A percentile compares a stretch with the other conserved stretches of the same genome.
phyloP scores from a whole-genome alignment of 2,329 filamentous ascomycete species.

The Bisporella sp. region DNA sequence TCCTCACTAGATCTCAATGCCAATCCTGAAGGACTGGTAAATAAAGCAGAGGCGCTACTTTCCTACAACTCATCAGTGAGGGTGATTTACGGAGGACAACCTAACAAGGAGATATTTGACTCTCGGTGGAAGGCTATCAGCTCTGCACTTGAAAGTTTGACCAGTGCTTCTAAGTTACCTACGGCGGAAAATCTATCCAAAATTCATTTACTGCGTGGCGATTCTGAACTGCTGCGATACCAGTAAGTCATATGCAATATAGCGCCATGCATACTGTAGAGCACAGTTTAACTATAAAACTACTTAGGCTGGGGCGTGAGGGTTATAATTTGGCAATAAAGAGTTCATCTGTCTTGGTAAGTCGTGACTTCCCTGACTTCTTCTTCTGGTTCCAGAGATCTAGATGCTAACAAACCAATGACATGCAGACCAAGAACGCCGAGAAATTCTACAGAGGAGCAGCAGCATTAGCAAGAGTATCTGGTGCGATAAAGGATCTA shows the following conservation, averaged over 20 bases:
- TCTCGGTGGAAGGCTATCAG: slow-evolving; percentile 46
- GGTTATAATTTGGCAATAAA: slow-evolving; percentile 34
- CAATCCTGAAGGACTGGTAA: slow-evolving; percentile 39
- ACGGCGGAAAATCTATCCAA: slow-evolving; percentile 41
- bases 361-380: neutral
- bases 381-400: neutral
- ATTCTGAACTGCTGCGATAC: slow-evolving; percentile 47
- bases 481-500: slow-evolving; percentile 34
- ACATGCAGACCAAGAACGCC: slow-evolving; percentile 42
- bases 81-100: slow-evolving; percentile 27
- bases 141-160: slow-evolving; percentile 41
- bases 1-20: slow-evolving; percentile 3
- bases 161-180: slow-evolving; percentile 43
- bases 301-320: slow-evolving; percentile 24
- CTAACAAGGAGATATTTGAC: slow-evolving; percentile 6
- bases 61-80: slow-evolving; percentile 37
- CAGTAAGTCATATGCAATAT: slow-evolving; percentile 19
- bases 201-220: slow-evolving; percentile 47
- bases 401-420: neutral
- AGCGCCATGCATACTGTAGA: neutral
- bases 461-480: slow-evolving; percentile 25
- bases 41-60: slow-evolving; percentile 49
- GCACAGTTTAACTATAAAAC: neutral
- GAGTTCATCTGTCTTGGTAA: slow-evolving; percentile 35
- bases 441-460: slow-evolving; percentile 51